A percentile compares a stretch with the other conserved stretches of the same genome.
Conservation (phyloP, 495 filamentous ascomycete genomes). For the Oidiodendron maius region DNA sequence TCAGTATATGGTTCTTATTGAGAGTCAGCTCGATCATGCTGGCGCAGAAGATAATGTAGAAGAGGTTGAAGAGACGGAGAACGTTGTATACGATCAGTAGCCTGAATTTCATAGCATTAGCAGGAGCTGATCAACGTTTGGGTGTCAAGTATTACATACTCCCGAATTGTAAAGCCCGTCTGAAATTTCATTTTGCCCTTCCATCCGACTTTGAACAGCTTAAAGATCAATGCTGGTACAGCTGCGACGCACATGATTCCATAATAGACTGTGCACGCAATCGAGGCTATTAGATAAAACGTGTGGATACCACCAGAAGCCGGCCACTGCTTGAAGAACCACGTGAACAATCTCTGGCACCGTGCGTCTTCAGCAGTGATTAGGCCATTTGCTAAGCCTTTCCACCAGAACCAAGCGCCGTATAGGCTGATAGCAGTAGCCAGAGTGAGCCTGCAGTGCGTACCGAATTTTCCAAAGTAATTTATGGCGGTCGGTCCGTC, state of each 20-base stretch:
- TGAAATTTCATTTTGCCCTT: conserved; percentile 14
- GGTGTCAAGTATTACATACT: conserved; percentile 13
- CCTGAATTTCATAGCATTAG: conserved; percentile 7
- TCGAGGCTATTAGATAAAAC: conserved; percentile 20
- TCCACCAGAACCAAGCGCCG: conserved; percentile 25
- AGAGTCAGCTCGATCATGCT: conserved; percentile 22
- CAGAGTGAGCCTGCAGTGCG: conserved; percentile 19
- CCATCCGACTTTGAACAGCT: conserved; percentile 10
- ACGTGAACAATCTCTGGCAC: conserved; percentile 20
- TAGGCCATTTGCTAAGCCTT: conserved; percentile 13
- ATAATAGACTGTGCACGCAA: conserved; percentile 18
- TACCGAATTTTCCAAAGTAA: conserved; percentile 21
- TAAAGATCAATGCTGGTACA: conserved; percentile 2
- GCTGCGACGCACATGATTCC: conserved; percentile 21
- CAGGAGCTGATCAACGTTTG: background rate
- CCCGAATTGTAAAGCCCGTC: conserved; percentile 19
- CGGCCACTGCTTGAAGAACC: conserved; percentile 21
- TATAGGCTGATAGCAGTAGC: conserved; percentile 21
- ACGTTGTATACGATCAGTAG: conserved; percentile 15
- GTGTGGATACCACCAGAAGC: conserved; percentile 16
- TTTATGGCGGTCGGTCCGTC: conserved; percentile 18
- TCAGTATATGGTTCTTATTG: conserved; percentile 21
- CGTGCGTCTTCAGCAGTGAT: conserved; percentile 10
- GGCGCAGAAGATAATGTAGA: conserved; percentile 23
- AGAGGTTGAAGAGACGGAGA: conserved; percentile 20